Evolutionary conservation across 441 rosid genomes (phyloP).

Genomic region (Populus hybrid): DNA sequence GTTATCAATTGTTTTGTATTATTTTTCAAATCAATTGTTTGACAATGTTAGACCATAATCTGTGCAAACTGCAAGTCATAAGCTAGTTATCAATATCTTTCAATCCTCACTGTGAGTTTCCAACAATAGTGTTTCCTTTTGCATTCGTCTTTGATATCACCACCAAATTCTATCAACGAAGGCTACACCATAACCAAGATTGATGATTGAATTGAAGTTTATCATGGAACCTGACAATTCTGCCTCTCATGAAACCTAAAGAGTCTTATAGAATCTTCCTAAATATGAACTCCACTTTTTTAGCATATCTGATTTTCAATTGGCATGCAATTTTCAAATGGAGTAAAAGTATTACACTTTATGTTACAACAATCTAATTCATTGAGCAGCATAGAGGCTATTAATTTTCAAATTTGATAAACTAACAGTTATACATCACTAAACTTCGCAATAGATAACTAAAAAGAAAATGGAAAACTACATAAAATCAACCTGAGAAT

Average conservation of each 20-base stretch:
- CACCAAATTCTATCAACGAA: background rate
- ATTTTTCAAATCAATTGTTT: background rate
- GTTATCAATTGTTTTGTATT: background rate
- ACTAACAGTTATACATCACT: background rate
- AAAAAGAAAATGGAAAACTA: background rate
- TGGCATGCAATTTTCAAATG: background rate
- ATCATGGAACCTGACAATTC: background rate
- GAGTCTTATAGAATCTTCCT: background rate
- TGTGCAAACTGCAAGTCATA: background rate
- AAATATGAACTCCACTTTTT: background rate
- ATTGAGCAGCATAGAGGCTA: background rate
- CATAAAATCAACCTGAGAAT: slow-evolving; percentile 63
- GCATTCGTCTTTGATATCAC: background rate
- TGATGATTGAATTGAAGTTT: background rate
- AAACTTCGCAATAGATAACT: background rate
- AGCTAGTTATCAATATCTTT: background rate
- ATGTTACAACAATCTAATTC: background rate
- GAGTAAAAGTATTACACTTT: background rate
- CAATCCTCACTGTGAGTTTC: background rate
- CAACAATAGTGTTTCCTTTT: background rate
- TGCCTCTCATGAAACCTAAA: background rate
- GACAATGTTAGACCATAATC: background rate
- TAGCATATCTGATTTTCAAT: background rate
- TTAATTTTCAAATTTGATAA: background rate
- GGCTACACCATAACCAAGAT: background rate